These are phyloP conservation scores for Panicum virgatum DNA, from an alignment of 202 grass and related monocot species.

Conservation along the genomic window DNA sequence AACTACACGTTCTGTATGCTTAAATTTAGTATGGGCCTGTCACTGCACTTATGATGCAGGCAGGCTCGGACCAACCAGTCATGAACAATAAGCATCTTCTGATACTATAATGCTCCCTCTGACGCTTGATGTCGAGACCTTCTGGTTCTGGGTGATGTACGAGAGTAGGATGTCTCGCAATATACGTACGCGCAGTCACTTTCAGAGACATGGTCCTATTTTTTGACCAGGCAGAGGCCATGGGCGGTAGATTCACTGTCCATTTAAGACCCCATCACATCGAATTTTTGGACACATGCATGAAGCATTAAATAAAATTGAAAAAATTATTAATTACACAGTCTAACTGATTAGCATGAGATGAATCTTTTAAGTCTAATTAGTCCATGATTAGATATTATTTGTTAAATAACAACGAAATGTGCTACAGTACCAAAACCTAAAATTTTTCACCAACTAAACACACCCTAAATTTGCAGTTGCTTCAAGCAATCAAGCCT, in stretches of 20 bases:
- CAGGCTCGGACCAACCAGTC: constrained; percentile 15
- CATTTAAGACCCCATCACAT: no score
- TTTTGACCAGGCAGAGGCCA: neutral
- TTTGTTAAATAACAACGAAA: no score
- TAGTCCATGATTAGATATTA: no score
- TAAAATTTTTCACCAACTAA: no score
- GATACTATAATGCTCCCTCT: neutral
- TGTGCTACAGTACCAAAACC: no score
- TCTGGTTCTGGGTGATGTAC: neutral
- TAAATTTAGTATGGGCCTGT: neutral
- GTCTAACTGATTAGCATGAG: no score
- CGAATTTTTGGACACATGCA: no score
- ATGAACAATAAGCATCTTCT: neutral
- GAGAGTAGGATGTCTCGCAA: constrained; percentile 23
- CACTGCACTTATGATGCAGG: constrained; percentile 33
- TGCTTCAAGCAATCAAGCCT: constrained; percentile 16
- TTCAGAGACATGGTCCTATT: constrained; percentile 24
- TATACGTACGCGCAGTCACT: constrained; percentile 4
- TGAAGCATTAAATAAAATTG: no score
- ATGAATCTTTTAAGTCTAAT: no score
- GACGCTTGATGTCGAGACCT: constrained; percentile 33
- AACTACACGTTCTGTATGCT: neutral
- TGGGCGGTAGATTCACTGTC: neutral
- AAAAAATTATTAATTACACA: no score
- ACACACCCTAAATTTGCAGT: neutral